Conservation (phyloP, 257 asterid genomes). For the Solanum sejunctum region DNA sequence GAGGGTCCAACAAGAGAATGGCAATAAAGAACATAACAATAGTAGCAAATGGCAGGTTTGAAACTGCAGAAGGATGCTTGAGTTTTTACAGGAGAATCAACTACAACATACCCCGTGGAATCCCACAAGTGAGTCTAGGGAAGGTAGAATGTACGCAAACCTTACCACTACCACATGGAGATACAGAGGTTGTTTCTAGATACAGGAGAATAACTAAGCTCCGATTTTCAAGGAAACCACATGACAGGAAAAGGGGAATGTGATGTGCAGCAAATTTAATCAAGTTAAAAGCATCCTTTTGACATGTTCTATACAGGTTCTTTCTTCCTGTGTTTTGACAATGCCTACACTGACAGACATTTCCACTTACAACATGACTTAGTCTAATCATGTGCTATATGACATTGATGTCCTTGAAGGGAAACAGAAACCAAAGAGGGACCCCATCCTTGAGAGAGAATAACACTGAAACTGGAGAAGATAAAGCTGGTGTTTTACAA, state of each 20-base stretch:
- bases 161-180: too few relatives aligned
- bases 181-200: too few relatives aligned
- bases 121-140: too few relatives aligned
- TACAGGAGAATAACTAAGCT: neutral
- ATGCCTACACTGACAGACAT: neutral
- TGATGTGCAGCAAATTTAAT: neutral
- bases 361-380: neutral
- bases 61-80: neutral
- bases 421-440: neutral
- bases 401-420: neutral
- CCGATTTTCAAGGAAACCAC: neutral
- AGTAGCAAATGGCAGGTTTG: neutral
- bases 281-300: neutral
- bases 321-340: neutral
- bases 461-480: neutral
- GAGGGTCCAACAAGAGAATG: neutral
- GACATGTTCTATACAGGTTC: neutral
- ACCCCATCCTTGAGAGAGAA: neutral
- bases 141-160: too few relatives aligned
- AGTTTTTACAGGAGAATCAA: neutral
- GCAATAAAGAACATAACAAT: neutral
- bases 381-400: neutral
- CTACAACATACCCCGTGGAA: too few relatives aligned
- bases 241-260: neutral
- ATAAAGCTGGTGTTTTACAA: neutral